These are phyloP conservation scores for Lipomyces lipofer DNA, from an alignment of 805 yeast genomes.

Conservation along the genomic window DNA sequence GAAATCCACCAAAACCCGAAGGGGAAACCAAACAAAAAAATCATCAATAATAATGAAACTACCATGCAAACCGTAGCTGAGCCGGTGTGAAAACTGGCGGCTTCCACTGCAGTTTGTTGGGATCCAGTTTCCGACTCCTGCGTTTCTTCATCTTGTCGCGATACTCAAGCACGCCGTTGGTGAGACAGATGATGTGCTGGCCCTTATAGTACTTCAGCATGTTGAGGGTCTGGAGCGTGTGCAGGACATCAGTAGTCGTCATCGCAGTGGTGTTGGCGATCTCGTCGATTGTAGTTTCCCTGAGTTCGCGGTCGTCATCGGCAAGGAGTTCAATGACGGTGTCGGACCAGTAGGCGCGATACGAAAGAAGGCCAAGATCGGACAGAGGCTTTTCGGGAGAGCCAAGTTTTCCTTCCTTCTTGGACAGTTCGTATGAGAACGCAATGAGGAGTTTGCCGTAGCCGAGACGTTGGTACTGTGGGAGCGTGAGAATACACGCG, in stretches of 20 bases:
- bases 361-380: conserved; percentile 88
- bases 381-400: conserved; percentile 97
- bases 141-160: conserved; percentile 71
- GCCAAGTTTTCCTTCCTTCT: conserved; percentile 86
- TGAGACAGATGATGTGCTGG: conserved; percentile 84
- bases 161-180: conserved; percentile 75
- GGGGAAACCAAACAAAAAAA: too few relatives aligned
- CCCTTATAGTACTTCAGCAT: conserved; percentile 92
- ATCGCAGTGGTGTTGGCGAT: conserved; percentile 82
- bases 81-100: conserved; percentile 95
- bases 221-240: conserved; percentile 87
- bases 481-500: conserved; percentile 93
- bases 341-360: conserved; percentile 96
- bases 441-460: conserved; percentile 90
- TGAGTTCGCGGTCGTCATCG: conserved; percentile 34
- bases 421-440: conserved; percentile 87
- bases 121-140: conserved; percentile 68
- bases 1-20: too few relatives aligned
- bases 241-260: conserved; percentile 95
- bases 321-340: conserved; percentile 68
- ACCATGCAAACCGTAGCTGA: conserved; percentile 95
- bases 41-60: too few relatives aligned
- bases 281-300: conserved; percentile 76
- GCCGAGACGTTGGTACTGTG: conserved; percentile 95
- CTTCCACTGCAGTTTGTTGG: conserved; percentile 76